Evolutionary conservation across 2,329 filamentous ascomycete species (phyloP).

Genomic region (Ilyonectria robusta): DNA sequence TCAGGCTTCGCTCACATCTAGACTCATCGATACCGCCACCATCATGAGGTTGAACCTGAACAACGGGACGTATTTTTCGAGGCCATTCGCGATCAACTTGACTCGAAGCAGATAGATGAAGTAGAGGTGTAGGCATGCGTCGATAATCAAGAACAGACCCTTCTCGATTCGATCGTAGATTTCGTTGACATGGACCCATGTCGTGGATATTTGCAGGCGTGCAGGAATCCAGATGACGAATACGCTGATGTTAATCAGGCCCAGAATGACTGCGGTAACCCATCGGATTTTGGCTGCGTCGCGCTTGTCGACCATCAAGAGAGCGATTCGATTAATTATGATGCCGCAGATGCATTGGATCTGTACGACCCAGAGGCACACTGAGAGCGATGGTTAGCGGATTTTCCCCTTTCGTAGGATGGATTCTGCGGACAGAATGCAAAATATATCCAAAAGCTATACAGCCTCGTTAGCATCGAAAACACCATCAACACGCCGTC

Average conservation of each 20-base stretch:
- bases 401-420: too few relatives aligned
- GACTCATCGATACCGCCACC: conserved; percentile 63
- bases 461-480: too few relatives aligned
- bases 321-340: conserved; percentile 65
- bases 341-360: too few relatives aligned
- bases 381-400: too few relatives aligned
- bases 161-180: conserved; percentile 29
- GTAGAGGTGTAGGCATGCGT: conserved; percentile 67
- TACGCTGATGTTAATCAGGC: conserved; percentile 27
- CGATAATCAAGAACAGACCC: conserved; percentile 26
- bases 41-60: conserved; percentile 48
- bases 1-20: conserved; percentile 62
- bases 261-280: conserved; percentile 9
- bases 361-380: too few relatives aligned
- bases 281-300: conserved; percentile 23
- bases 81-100: conserved; percentile 78
- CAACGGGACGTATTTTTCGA: too few relatives aligned
- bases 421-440: too few relatives aligned
- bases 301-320: conserved; percentile 22
- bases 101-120: conserved; percentile 72
- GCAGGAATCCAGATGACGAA: conserved; percentile 30
- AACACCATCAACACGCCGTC: too few relatives aligned
- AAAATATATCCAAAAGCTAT: too few relatives aligned
- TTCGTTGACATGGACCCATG: conserved; percentile 21
- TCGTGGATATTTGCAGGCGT: conserved; percentile 21